phyloP scores from a whole-genome alignment of 352 stramenopile species.

The Pythium scleroteichum region DNA sequence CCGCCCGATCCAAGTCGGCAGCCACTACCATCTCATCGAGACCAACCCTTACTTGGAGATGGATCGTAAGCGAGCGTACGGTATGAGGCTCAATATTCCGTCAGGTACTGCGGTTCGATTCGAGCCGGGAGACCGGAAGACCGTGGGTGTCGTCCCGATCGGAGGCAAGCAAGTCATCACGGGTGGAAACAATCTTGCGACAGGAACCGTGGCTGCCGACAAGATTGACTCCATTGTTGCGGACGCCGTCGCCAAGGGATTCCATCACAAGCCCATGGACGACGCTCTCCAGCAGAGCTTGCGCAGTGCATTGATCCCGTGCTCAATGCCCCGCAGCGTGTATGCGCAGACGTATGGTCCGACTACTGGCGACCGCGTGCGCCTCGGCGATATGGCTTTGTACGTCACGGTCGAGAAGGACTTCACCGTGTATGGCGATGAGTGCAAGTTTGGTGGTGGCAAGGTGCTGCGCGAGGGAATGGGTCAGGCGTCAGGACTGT shows the following conservation, averaged over 20 bases:
- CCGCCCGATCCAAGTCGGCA: slow-evolving; percentile 93
- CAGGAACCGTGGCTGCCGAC: slow-evolving; percentile 67
- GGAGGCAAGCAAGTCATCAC: slow-evolving; percentile 87
- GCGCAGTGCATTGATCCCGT: slow-evolving; percentile 21
- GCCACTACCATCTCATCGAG: slow-evolving; percentile 97
- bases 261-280: slow-evolving; percentile 58
- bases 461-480: slow-evolving; percentile 90
- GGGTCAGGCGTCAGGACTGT: slow-evolving; percentile 61
- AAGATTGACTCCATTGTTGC: slow-evolving; percentile 61
- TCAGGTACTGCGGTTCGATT: slow-evolving; percentile 94
- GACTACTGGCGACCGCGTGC: slow-evolving; percentile 92
- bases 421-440: slow-evolving; percentile 76
- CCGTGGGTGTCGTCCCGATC: slow-evolving; percentile 92
- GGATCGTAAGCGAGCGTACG: slow-evolving; percentile 90
- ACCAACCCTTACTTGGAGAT: slow-evolving; percentile 95
- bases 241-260: slow-evolving; percentile 27
- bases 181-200: slow-evolving; percentile 89
- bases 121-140: slow-evolving; percentile 96
- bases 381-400: slow-evolving; percentile 93
- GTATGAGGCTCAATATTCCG: slow-evolving; percentile 94
- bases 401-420: slow-evolving; percentile 91
- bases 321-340: slow-evolving; percentile 59
- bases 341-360: slow-evolving; percentile 94
- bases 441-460: slow-evolving; percentile 96
- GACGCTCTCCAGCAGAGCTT: slow-evolving; percentile 6